Evolutionary conservation across 2,329 filamentous ascomycete species (phyloP), one percentile per base, ranked within the genome.

Genomic region (Colletotrichum lindemuthianum): DNA sequence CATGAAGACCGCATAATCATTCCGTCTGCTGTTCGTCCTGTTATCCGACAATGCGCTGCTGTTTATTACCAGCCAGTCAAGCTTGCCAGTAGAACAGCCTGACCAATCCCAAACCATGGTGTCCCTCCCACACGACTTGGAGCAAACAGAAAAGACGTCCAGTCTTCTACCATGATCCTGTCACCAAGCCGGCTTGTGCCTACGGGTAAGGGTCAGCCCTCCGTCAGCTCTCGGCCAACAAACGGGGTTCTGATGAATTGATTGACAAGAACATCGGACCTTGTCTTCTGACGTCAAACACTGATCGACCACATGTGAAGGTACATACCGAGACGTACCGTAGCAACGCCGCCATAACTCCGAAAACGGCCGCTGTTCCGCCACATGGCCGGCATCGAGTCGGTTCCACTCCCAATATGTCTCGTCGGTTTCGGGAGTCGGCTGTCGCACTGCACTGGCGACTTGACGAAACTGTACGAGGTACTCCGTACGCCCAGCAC

Each of bases 341-440:
- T 40, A 43, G 45, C 52, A 48, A 33, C 61, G 51, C 61, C 61
- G 51, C 61, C 58, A 57, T 13, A 52, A 51, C 47, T 61, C 61
- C 58, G 58, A 63, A 61, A 65, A 63, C 63, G 32, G 63, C 45
- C 63, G 41, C n/a, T 45, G 36, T 65, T 65, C 58, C 58, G 51
- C 52, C 61, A 57, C 61, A 51, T 61, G n/a, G 37, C 36, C 50
- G 24, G 61, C 58, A 56, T 44, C 50, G 51, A 37, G 24, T 65
- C 40, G 58, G 51, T 48, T 24, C 51, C 61, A 56, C 58, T 39
- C 33, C 36, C 6, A 32, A 8, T 33, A 60, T 37, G 60, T 13
- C 34, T 53, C 13, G 37, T 9, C 9, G 37, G 24, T 2, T 16
- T 16, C 41, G 47, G 40, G 32, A 56, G 47, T n/a, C 50, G n/a